Evolutionary conservation across 768 basidiomycete genomes (phyloP), one percentile per base, ranked within the genome.

Genomic region (Rhizopogon sp.): DNA sequence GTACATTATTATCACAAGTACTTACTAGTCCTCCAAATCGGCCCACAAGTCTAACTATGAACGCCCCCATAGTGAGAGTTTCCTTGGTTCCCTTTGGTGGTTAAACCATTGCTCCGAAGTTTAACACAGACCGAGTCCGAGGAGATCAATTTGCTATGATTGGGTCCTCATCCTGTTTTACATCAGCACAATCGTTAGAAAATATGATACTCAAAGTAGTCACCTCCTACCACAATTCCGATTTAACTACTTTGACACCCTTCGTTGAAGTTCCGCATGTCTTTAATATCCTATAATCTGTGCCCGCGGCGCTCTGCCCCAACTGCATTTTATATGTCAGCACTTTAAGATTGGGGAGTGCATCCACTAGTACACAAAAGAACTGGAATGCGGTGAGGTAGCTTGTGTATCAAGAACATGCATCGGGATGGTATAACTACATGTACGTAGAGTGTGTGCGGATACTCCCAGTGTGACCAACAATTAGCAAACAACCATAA

Each of bases 101-200:
- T 54, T 41, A 46, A 57, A 44, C 60, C 76, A 74, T 76, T 42
- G 65, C 49, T 42, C 56, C 60, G 54, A 76, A 74, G 53, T 75
- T 76, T 2, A 67, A 66, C 1, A 71, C 62, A 1, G 72, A 72
- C 37, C 65, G 66, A 16, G 66, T 60, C 2, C 74, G 67, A 45
- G 76, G 76, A 54, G 74, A 74, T 5, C 59, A 60, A 7, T 50
- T 50, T 16, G 69, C 59, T 6, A 62, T 56, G 3, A 74, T 64
- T 40, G 72, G 72, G 50, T 76, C 74, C 45, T 77, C 75, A n/a
- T 59, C 59, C 75, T 77, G 58, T 17, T 31, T 9, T 31, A 40
- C 52, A 39, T 35, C 17, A 17, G 42, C 11, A 6, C 25, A 25
- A 14, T 46, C 52, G 39, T 13, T 17, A 43, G n/a, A 3, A 41